Conservation (phyloP, 1,139 yeast genomes). For the Suhomyces panamericanus region DNA sequence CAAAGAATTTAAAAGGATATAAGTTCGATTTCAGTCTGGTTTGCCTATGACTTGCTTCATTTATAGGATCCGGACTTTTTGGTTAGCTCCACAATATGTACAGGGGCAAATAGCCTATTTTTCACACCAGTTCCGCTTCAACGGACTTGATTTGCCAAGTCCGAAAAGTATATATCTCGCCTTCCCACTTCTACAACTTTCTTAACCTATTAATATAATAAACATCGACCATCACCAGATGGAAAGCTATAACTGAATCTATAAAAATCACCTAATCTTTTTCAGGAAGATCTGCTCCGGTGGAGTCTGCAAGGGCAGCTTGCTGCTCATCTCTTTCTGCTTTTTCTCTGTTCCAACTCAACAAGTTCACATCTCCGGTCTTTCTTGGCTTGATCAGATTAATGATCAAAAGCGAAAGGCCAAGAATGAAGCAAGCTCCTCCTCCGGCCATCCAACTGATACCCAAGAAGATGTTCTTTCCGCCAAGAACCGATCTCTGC, state of each 20-base stretch:
- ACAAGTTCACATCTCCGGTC: conserved; percentile 68
- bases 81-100: too few relatives aligned
- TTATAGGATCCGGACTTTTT: too few relatives aligned
- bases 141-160: too few relatives aligned
- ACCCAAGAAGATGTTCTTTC: conserved; percentile 85
- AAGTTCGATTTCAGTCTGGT: too few relatives aligned
- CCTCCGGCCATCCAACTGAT: conserved; percentile 90
- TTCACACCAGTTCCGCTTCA: too few relatives aligned
- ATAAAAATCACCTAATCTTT: conserved; percentile 3
- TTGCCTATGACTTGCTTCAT: too few relatives aligned
- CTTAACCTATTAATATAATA: neutral
- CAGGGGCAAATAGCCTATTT: too few relatives aligned
- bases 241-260: neutral
- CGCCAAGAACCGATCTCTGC: conserved; percentile 87
- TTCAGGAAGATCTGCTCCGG: conserved; percentile 6
- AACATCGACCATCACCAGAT: conserved; percentile 2
- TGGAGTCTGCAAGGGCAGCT: conserved; percentile 11
- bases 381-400: conserved; percentile 69
- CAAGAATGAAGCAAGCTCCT: conserved; percentile 73
- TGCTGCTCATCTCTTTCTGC: conserved; percentile 19
- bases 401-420: conserved; percentile 56
- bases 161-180: neutral
- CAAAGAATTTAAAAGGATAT: too few relatives aligned
- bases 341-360: conserved; percentile 68
- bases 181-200: neutral